These are phyloP conservation scores for Colletotrichum sp. DNA, from an alignment of 2,329 filamentous ascomycete species.

Conservation along the genomic window DNA sequence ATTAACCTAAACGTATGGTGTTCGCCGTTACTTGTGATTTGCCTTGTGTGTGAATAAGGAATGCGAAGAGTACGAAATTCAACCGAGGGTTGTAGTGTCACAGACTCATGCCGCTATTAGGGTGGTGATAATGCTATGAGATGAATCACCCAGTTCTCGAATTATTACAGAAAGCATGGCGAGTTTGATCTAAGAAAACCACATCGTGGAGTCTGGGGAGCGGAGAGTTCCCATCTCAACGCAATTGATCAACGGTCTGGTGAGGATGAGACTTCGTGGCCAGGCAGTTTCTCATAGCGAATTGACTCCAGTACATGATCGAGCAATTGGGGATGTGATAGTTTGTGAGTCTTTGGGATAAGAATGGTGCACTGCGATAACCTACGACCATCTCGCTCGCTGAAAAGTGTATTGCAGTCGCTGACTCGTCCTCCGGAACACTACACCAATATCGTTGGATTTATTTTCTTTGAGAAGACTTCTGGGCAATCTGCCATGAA, in stretches of 20 bases:
- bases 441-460: background rate
- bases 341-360: background rate
- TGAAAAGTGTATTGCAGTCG: background rate
- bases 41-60: background rate
- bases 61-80: background rate
- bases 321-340: background rate
- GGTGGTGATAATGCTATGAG: background rate
- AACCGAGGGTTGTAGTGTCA: background rate
- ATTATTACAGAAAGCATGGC: background rate
- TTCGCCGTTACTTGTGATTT: background rate
- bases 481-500: background rate
- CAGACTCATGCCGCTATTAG: background rate
- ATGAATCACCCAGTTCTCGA: background rate
- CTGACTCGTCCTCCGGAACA: background rate
- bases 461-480: background rate
- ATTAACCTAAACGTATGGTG: background rate
- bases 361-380: background rate
- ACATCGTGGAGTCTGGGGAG: background rate
- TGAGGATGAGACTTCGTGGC: background rate
- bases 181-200: background rate
- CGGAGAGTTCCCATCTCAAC: background rate
- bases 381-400: background rate
- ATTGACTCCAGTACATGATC: background rate
- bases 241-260: background rate
- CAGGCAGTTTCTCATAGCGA: background rate